phyloP scores from a whole-genome alignment of 352 stramenopile species.

The Globisporangium perplexum region DNA sequence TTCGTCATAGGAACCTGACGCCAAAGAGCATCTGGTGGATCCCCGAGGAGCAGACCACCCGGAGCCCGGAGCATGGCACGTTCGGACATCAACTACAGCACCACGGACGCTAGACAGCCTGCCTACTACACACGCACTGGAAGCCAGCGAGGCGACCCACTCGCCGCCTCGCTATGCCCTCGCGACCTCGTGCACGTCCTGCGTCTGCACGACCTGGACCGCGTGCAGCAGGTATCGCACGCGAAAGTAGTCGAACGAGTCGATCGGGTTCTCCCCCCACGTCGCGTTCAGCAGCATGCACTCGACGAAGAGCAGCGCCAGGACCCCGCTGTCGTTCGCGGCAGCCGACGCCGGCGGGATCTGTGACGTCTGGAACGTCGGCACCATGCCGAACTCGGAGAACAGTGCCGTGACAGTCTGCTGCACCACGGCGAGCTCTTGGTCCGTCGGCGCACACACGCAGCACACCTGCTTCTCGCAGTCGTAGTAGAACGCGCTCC shows the following conservation, averaged over 20 bases:
- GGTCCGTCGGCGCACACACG: not conserved
- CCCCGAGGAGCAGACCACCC: no score
- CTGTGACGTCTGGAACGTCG: not conserved
- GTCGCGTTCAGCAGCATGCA: not conserved
- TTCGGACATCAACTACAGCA: no score
- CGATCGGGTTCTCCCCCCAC: not conserved
- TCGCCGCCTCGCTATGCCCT: no score
- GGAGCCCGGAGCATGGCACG: no score
- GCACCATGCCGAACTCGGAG: not conserved
- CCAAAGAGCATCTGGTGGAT: no score
- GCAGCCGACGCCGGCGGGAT: not conserved
- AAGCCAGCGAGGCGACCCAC: no score
- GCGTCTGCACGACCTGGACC: slow-evolving; percentile 1
- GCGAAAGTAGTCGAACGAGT: slow-evolving; percentile 7
- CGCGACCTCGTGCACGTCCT: slow-evolving; percentile 6
- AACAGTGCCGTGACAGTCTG: not conserved
- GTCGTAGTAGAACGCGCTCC: slow-evolving; percentile 1
- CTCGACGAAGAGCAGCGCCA: slow-evolving; percentile 9
- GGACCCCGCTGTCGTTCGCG: not conserved
- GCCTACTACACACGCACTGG: no score
- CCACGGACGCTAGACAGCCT: no score
- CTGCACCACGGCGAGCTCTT: not conserved
- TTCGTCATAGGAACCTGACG: no score
- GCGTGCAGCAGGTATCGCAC: slow-evolving; percentile 4
- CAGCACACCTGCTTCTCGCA: not conserved